Evolutionary conservation across 1,139 yeast genomes (phyloP).

Genomic region (Suhomyces chickasaworum): DNA sequence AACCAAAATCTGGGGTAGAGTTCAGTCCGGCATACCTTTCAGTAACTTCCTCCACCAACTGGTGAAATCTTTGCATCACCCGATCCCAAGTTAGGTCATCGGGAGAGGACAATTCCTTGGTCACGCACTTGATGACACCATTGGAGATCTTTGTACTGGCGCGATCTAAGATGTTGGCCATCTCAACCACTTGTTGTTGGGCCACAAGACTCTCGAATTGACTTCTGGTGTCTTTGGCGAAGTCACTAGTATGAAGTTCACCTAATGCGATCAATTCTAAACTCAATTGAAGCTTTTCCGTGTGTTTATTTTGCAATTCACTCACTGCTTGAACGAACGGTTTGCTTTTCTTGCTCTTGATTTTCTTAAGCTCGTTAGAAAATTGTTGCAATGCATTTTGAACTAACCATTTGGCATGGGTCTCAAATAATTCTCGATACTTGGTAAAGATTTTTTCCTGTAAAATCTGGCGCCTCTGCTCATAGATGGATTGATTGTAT

Average conservation of each 20-base stretch:
- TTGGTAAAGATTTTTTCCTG: slow-evolving; percentile 45
- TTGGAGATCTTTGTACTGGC: slow-evolving; percentile 42
- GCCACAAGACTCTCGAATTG: slow-evolving; percentile 29
- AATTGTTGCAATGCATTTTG: slow-evolving; percentile 9
- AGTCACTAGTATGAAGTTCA: slow-evolving; percentile 15
- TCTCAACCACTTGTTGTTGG: slow-evolving; percentile 50
- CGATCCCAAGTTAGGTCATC: slow-evolving; percentile 62
- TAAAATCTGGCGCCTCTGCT: slow-evolving; percentile 57
- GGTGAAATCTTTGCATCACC: slow-evolving; percentile 50
- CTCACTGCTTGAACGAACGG: slow-evolving; percentile 9
- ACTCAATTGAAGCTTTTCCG: slow-evolving; percentile 20
- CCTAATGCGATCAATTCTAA: slow-evolving; percentile 29
- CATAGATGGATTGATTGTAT: slow-evolving; percentile 65
- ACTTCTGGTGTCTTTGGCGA: slow-evolving; percentile 19
- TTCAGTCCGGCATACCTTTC: slow-evolving; percentile 17
- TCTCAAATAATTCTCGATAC: slow-evolving; percentile 47
- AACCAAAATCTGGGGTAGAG: slow-evolving; percentile 54
- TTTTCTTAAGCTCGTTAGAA: slow-evolving; percentile 8
- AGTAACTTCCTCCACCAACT: slow-evolving; percentile 31
- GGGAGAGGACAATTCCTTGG: slow-evolving; percentile 47
- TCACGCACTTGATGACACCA: slow-evolving; percentile 42
- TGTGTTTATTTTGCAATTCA: slow-evolving; percentile 5
- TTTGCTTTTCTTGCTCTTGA: slow-evolving; percentile 12
- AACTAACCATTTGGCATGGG: slow-evolving; percentile 19
- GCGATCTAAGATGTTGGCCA: slow-evolving; percentile 38